Evolutionary conservation across 768 basidiomycete genomes (phyloP), one percentile per base, ranked within the genome.

Genomic region (Kwoniella dejecticola): DNA sequence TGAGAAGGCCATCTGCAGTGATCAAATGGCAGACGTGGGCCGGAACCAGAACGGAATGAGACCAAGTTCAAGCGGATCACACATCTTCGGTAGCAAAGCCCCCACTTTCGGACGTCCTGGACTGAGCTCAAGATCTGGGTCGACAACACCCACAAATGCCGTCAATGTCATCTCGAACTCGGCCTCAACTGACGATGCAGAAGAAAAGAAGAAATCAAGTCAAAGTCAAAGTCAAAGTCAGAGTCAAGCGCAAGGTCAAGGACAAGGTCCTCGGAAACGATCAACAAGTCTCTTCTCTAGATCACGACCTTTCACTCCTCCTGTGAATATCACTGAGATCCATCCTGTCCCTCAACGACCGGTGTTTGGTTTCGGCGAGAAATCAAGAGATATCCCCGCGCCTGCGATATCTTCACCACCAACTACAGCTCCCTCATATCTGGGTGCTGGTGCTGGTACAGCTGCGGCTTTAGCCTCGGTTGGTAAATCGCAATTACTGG

Each of bases 221-320:
- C 33, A 36, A n/a, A 36, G 7, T 36, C 33, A 36, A 36, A 36
- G n/a, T n/a, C n/a, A n/a, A n/a, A n/a, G n/a, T n/a, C n/a, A n/a
- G n/a, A n/a, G n/a, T n/a, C n/a, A n/a, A n/a, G n/a, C n/a, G n/a
- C n/a, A n/a, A n/a, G n/a, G n/a, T n/a, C n/a, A n/a, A n/a, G n/a
- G n/a, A n/a, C n/a, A n/a, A n/a, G n/a, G n/a, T n/a, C n/a, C n/a
- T 24, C n/a, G 67, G 17, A 29, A 53, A 26, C 38, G 67, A 26
- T 56, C 67, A 0, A 54, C 67, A 1, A 59, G 63, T 29, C 27
- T 69, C n/a, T 69, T 69, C 29, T 57, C 55, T 1, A 40, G 60
- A 27, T 52, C 63, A 8, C 36, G 67, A 47, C 67, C 67, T 13
- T 69, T 69, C 49, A 69, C 67, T 8, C 67, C 67, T 0, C 63